Conservation (phyloP, 1,139 yeast species). For the Yamadazyma conglobata region DNA sequence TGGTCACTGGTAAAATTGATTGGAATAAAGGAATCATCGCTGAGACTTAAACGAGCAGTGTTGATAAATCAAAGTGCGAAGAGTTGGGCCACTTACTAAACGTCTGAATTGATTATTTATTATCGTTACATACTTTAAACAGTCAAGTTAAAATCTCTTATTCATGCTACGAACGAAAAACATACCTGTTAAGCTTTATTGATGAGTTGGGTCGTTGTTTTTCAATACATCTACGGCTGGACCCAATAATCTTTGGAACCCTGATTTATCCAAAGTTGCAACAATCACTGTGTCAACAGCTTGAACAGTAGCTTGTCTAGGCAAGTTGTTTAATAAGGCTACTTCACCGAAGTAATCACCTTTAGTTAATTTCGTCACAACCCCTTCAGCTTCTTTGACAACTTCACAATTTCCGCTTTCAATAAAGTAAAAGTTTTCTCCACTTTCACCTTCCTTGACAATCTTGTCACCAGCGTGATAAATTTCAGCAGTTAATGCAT, state of each 20-base stretch:
- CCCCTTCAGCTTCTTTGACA: conserved; percentile 51
- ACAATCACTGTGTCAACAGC: conserved; percentile 78
- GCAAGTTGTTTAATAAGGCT: conserved; percentile 85
- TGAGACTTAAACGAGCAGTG: neutral
- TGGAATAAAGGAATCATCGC: conserved; percentile 5
- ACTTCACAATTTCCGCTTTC: conserved; percentile 87
- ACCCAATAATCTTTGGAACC: conserved; percentile 90
- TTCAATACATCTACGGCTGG: conserved; percentile 82
- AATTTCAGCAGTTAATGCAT: conserved; percentile 79
- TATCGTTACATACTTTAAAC: neutral
- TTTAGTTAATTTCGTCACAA: conserved; percentile 57
- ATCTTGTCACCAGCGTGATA: conserved; percentile 72
- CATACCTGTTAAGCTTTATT: too few species aligned
- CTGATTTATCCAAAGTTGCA: conserved; percentile 86
- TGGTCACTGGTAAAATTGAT: conserved; percentile 25
- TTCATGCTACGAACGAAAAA: too few species aligned
- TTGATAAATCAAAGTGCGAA: neutral
- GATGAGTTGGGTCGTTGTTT: conserved; percentile 71
- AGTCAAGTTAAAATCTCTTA: too few species aligned
- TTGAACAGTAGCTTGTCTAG: conserved; percentile 90
- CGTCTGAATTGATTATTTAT: neutral
- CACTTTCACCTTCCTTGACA: conserved; percentile 84
- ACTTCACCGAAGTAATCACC: conserved; percentile 98
- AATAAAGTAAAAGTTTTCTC: conserved; percentile 86
- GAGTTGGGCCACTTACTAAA: too few species aligned